These are phyloP conservation scores for Apostasia ramifera DNA, from an alignment of 106 monocot species.

Conservation along the genomic window DNA sequence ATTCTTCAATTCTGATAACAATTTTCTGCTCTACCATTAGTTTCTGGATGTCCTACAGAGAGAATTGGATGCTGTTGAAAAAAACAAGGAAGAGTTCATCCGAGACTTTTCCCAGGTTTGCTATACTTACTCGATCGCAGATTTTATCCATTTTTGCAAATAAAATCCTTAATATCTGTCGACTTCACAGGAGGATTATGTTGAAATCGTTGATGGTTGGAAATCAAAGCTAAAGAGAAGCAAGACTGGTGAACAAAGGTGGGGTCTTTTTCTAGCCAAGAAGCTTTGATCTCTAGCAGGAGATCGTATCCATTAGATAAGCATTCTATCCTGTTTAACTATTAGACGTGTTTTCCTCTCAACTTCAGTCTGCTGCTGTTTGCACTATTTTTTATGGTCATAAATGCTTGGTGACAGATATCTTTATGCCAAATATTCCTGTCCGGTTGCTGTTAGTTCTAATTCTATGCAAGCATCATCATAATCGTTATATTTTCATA, in stretches of 20 bases:
- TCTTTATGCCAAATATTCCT: too few relatives aligned
- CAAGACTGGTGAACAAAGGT: constrained; percentile 76
- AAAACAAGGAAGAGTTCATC: constrained; percentile 61
- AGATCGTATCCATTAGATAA: too few relatives aligned
- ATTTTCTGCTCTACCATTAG: constrained; percentile 20
- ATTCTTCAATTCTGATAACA: too few relatives aligned
- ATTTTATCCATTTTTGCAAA: neutral
- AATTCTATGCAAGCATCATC: too few relatives aligned
- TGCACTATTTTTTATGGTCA: too few relatives aligned
- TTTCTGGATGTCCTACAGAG: constrained; percentile 66
- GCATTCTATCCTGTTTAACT: too few relatives aligned
- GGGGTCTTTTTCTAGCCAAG: constrained; percentile 82
- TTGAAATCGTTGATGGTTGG: constrained; percentile 89
- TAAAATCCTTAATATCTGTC: neutral
- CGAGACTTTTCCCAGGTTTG: constrained; percentile 78
- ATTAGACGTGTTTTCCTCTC: too few relatives aligned
- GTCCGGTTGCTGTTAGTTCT: too few relatives aligned
- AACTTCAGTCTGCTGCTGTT: too few relatives aligned
- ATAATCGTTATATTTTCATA: too few relatives aligned
- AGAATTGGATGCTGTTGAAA: constrained; percentile 70
- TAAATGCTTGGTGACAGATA: too few relatives aligned
- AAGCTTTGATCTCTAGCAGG: constrained; percentile 12
- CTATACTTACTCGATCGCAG: neutral
- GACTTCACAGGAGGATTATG: constrained; percentile 67
- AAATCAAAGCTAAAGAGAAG: constrained; percentile 80